These are phyloP conservation scores for Cydonia oblonga DNA, from an alignment of 331 rosid genomes.

Conservation along the genomic window DNA sequence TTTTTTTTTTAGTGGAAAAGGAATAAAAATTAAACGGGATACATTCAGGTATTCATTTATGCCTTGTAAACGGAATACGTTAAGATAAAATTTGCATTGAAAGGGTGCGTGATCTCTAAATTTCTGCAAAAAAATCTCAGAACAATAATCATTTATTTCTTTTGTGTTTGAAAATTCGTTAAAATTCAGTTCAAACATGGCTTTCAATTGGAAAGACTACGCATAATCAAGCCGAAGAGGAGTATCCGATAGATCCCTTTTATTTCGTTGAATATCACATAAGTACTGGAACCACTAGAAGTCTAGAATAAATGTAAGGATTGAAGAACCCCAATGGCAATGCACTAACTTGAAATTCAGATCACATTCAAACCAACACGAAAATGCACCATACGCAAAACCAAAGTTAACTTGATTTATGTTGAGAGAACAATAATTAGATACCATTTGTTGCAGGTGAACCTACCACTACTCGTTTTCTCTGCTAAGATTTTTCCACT, in stretches of 20 bases:
- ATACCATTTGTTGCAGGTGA: constrained; percentile 4
- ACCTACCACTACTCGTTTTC: background rate
- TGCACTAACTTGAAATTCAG: background rate
- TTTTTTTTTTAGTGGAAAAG: too few species aligned
- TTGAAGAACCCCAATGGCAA: background rate
- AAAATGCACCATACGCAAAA: background rate
- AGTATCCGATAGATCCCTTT: background rate
- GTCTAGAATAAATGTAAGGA: too few species aligned
- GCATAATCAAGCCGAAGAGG: background rate
- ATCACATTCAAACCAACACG: background rate
- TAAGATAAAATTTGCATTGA: too few species aligned
- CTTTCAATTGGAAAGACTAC: background rate
- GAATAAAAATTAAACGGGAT: too few species aligned
- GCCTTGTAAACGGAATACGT: too few species aligned
- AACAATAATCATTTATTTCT: background rate
- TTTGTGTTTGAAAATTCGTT: background rate
- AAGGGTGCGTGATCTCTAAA: too few species aligned
- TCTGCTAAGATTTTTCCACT: constrained; percentile 3
- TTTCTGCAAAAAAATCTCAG: background rate
- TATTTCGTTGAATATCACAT: background rate
- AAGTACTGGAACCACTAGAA: background rate
- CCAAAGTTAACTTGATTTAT: background rate
- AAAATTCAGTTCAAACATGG: background rate
- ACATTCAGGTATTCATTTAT: too few species aligned
- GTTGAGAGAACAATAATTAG: background rate